Base-by-base conservation (phyloP, 1,284 basidiomycete genomes). In the Volvariella surrecta region DNA sequence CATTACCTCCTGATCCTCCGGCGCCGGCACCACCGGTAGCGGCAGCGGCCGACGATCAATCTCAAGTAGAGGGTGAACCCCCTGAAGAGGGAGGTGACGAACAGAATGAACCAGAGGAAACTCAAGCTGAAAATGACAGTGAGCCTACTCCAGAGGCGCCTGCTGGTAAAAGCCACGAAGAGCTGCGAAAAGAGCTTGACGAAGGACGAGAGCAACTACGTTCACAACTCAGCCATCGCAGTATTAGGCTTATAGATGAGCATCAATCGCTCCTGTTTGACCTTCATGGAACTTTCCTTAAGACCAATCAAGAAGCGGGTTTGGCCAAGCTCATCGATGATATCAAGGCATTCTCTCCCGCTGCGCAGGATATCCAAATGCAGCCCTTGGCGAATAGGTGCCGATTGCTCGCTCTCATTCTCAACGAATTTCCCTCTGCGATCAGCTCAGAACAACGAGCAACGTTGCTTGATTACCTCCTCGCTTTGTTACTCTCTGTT, bases 191-290 rank as follows among this genome's bases (percentile, higher is more conserved):
- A 47, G 79, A 82, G 44, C 64, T 96, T 32, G 74, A 85, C 45
- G 70, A 67, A 32, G 68, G 73, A 22, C 76, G 93, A n/a, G 76
- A 82, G 42, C 68, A 76, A 24, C 60, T 92, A 35, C 79, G 79
- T 52, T 67, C 70, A 3, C 68, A 70, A n/a, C 70, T 95, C 45
- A 75, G 82, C 32, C 67, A 71, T 20, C 79, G 79, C 32, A 80
- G 89, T 0, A 67, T 99, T 35, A 66, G 71, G 9, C 71, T 99
- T 20, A 83, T 95, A 38, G 94, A 98, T 57, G 79, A 86, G 48
- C 86, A 93, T 53, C 80, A 87, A 6, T 82, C 84, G 4, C 74
- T 97, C 37, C 82, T 97, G 39, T 96, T 96, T 56, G 93, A 97
- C 56, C 76, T 96, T 40, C 82, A 88, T 53, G 73, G 74, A 22